These are phyloP conservation scores for Hanseniaspora thailandica DNA, from an alignment of 805 yeast species.

Conservation along the genomic window DNA sequence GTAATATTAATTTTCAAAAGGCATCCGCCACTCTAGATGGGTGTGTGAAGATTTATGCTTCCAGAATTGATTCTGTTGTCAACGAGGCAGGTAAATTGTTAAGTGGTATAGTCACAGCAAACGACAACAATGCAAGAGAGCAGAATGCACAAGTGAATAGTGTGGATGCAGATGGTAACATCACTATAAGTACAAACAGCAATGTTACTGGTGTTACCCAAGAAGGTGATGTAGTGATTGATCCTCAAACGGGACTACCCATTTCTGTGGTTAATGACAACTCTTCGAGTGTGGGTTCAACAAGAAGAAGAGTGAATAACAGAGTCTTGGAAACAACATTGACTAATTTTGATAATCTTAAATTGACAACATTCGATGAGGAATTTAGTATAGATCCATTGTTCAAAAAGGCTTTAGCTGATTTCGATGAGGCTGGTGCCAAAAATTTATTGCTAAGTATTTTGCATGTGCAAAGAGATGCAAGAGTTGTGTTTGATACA, in stretches of 20 bases:
- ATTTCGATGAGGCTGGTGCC: slow-evolving; percentile 76
- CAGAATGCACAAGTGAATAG: slow-evolving; percentile 12
- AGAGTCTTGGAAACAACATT: slow-evolving; percentile 35
- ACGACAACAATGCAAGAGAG: slow-evolving; percentile 17
- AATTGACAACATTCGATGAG: slow-evolving; percentile 47
- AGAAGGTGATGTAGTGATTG: slow-evolving; percentile 24
- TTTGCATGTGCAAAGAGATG: slow-evolving; percentile 40
- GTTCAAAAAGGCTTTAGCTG: slow-evolving; percentile 62
- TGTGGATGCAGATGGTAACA: slow-evolving; percentile 19
- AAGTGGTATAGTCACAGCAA: slow-evolving; percentile 54
- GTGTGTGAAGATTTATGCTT: slow-evolving; percentile 82
- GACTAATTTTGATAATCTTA: slow-evolving; percentile 40
- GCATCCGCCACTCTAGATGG: slow-evolving; percentile 91
- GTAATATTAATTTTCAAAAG: slow-evolving; percentile 68
- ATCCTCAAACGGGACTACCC: slow-evolving; percentile 29
- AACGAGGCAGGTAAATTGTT: slow-evolving; percentile 77
- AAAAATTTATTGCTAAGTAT: slow-evolving; percentile 56
- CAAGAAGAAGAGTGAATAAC: slow-evolving; percentile 24
- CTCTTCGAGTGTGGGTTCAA: slow-evolving; percentile 21
- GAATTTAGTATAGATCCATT: slow-evolving; percentile 61
- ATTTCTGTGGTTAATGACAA: slow-evolving; percentile 20
- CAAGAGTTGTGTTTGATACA: slow-evolving; percentile 59
- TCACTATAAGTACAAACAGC: slow-evolving; percentile 19
- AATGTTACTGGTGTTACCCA: slow-evolving; percentile 21
- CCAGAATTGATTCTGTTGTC: slow-evolving; percentile 84